phyloP scores from a whole-genome alignment of 73 alveolate genomes.

The Blepharisma stoltei region DNA sequence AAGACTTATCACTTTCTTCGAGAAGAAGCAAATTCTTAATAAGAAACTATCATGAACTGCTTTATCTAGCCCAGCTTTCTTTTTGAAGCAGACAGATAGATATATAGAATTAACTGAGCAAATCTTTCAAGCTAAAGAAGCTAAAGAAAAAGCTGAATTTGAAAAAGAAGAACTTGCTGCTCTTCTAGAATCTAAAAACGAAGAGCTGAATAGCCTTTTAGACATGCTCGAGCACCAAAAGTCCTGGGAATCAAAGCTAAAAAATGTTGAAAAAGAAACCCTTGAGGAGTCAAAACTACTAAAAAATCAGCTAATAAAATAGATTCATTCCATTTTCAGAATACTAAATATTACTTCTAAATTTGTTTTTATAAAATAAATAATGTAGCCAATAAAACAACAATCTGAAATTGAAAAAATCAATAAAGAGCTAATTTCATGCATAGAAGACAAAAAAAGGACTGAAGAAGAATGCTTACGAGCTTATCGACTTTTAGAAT shows the following conservation, averaged over 20 bases:
- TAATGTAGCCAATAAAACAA: not conserved
- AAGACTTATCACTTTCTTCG: not conserved
- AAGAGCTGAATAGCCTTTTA: not conserved
- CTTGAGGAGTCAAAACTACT: not conserved
- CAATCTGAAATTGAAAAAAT: not conserved
- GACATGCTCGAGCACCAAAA: constrained; percentile 4
- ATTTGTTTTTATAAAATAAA: too few relatives aligned
- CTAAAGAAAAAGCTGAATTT: constrained; percentile 27
- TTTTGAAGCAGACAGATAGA: constrained; percentile 20
- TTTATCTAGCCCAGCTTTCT: not conserved
- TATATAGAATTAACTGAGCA: constrained; percentile 13
- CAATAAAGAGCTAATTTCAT: constrained; percentile 6
- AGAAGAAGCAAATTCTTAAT: not conserved
- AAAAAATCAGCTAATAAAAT: not conserved
- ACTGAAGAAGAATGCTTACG: constrained; percentile 18
- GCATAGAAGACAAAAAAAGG: not conserved
- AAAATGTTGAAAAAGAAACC: not conserved
- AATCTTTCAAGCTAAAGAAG: constrained; percentile 16
- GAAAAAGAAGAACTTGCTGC: constrained; percentile 27
- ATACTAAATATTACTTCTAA: too few relatives aligned
- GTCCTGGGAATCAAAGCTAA: not conserved
- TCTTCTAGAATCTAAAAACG: constrained; percentile 5
- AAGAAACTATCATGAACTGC: not conserved
- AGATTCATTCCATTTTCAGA: too few relatives aligned
- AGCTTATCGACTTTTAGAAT: constrained; percentile 23